A percentile compares a stretch with the other conserved stretches of the same genome.
Conservation (phyloP, 352 stramenopile genomes). For the Phytopythium kandeliae region DNA sequence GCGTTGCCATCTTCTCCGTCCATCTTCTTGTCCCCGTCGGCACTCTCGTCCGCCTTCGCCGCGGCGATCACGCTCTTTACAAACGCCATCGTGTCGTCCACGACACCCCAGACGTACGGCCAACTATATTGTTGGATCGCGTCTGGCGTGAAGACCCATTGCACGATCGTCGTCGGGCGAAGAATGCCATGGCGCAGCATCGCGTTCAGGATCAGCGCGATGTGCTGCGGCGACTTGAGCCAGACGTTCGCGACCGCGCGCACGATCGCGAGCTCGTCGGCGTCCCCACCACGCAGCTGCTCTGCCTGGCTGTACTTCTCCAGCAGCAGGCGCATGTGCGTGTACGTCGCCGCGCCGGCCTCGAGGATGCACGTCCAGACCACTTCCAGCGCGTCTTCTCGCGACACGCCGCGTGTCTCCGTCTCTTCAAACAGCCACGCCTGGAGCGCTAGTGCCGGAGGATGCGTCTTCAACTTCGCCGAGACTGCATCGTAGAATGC, state of each 20-base stretch:
- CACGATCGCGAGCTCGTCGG: slow-evolving; percentile 50
- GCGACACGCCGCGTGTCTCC: slow-evolving; percentile 30
- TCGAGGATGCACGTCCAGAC: slow-evolving; percentile 76
- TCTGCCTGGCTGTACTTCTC: slow-evolving; percentile 69
- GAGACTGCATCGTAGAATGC: slow-evolving; percentile 56
- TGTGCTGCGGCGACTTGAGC: slow-evolving; percentile 82
- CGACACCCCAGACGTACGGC: slow-evolving; percentile 83
- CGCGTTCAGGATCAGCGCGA: slow-evolving; percentile 72
- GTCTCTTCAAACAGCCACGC: slow-evolving; percentile 62
- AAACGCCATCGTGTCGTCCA: slow-evolving; percentile 64
- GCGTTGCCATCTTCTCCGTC: slow-evolving; percentile 21
- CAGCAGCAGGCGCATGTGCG: slow-evolving; percentile 70
- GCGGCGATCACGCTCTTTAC: slow-evolving; percentile 32
- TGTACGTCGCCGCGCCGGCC: slow-evolving; percentile 74
- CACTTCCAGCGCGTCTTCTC: slow-evolving; percentile 51
- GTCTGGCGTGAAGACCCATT: slow-evolving; percentile 77
- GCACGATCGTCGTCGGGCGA: slow-evolving; percentile 58
- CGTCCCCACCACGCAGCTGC: slow-evolving; percentile 34
- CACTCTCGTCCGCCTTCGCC: slow-evolving; percentile 15
- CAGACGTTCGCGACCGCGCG: slow-evolving; percentile 69
- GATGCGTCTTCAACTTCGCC: slow-evolving; percentile 68
- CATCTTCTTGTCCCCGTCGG: slow-evolving; percentile 46
- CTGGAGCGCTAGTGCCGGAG: slow-evolving; percentile 37
- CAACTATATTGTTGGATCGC: slow-evolving; percentile 85
- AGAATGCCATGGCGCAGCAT: slow-evolving; percentile 74